Percentiles rank a stretch among this genome's conserved stretches.
phyloP scores from a whole-genome alignment of 352 stramenopile genomes.

The Phytophthora cactorum region DNA sequence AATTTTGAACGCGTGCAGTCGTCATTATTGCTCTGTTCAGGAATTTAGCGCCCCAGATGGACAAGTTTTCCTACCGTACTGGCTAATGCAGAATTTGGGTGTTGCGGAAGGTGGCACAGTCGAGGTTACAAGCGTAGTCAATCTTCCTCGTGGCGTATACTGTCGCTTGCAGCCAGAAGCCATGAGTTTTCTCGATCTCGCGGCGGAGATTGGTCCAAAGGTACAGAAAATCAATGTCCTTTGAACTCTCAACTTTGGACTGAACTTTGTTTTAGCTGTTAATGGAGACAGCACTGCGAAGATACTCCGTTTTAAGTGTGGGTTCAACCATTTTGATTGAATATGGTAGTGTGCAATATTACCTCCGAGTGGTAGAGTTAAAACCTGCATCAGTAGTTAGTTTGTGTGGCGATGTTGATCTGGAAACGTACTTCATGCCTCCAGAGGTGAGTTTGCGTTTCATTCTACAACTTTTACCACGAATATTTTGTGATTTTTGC shows the following conservation, averaged over 20 bases:
- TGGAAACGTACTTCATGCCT: slow-evolving; percentile 62
- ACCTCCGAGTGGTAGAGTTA: slow-evolving; percentile 58
- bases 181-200: slow-evolving; percentile 51
- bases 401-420: slow-evolving; percentile 69
- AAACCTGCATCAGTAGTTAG: slow-evolving; percentile 53
- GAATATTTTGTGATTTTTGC: not conserved
- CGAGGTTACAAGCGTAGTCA: slow-evolving; percentile 38
- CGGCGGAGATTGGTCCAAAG: slow-evolving; percentile 66
- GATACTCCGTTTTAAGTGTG: slow-evolving; percentile 63
- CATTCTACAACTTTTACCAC: not conserved
- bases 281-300: slow-evolving; percentile 62
- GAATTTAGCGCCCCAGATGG: slow-evolving; percentile 66
- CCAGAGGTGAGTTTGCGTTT: slow-evolving; percentile 30
- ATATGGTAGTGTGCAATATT: slow-evolving; percentile 50
- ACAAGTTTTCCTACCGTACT: slow-evolving; percentile 66
- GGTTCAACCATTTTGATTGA: slow-evolving; percentile 62
- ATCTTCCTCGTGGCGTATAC: slow-evolving; percentile 54
- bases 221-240: slow-evolving; percentile 10
- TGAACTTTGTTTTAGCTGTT: slow-evolving; percentile 35
- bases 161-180: slow-evolving; percentile 65
- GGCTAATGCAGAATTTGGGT: slow-evolving; percentile 72
- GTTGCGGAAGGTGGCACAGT: slow-evolving; percentile 48
- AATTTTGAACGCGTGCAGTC: not conserved
- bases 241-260: not conserved
- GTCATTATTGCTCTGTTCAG: slow-evolving; percentile 66